Evolutionary conservation across 495 filamentous ascomycete genomes (phyloP), one percentile per base, ranked within the genome.

Genomic region (Cryomyces antarcticus): DNA sequence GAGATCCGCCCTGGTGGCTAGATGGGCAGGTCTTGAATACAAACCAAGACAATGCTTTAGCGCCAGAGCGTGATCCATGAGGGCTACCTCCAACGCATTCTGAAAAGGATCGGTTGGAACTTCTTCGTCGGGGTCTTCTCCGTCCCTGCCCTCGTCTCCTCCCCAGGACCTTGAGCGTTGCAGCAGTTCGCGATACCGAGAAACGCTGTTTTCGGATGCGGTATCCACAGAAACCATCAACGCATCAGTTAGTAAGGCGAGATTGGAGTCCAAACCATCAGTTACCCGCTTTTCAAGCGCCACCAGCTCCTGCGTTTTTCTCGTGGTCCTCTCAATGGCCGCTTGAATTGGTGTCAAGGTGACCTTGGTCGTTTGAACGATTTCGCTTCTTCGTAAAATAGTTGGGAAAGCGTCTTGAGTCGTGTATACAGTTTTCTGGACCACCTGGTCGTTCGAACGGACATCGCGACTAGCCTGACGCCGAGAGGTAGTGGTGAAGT

Each of bases 351-450:
- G 80, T 24, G 72, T 70, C 10, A 93, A 57, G 3, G 68, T 67
- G 17, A 82, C 56, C 28, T 75, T 73, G n/a, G 73, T 62, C n/a
- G 71, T 66, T 4, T 68, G 57, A 7, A 92, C 57, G 43, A 97
- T 77, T 60, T 96, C 89, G 52, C 82, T 92, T 37, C 86, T 71
- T 31, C 85, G 73, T 27, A 94, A 65, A 35, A 97, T 89, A 6
- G 85, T 94, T 5, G 89, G 92, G 62, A 97, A 96, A 0, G 78
- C 51, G 49, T 94, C 86, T 0, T 77, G 76, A 6, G 84, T 86
- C 4, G 72, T 81, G 57, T 84, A 94, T 2, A 96, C 62, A 0
- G 75, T 72, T 64, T 94, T 95, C 60, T 96, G 85, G 0, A 83
- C 78, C 53, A 69, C 83, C 54, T 86, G 79, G 41, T 75, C 68